phyloP scores from a whole-genome alignment of 1,284 basidiomycete species.

The Fomitopsis pinicola region DNA sequence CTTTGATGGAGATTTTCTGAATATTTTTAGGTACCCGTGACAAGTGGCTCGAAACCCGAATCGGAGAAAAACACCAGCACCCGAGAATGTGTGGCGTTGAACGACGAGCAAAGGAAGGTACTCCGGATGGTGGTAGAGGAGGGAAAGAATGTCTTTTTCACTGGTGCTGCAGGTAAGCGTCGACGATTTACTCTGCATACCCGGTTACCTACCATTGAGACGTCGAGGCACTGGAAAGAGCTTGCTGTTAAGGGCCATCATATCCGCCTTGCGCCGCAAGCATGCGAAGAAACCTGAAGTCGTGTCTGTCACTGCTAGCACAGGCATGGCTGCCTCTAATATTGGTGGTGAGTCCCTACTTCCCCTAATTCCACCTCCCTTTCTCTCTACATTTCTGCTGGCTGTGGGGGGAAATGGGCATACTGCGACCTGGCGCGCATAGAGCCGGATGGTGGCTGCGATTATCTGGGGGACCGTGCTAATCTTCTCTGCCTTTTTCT shows the following conservation, averaged over 20 bases:
- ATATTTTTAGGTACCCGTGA: background rate
- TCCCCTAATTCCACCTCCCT: constrained; percentile 29
- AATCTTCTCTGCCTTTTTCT: too few species aligned
- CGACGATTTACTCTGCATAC: background rate
- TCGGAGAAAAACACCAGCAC: background rate
- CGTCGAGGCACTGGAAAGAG: constrained; percentile 53
- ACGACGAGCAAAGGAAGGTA: constrained; percentile 39
- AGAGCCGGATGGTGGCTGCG: too few species aligned
- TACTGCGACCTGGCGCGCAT: too few species aligned
- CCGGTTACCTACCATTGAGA: background rate
- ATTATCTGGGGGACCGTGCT: too few species aligned
- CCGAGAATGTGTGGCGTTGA: constrained; percentile 33
- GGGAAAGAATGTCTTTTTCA: constrained; percentile 48
- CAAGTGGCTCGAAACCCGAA: background rate
- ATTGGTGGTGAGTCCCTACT: constrained; percentile 48
- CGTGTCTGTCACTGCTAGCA: constrained; percentile 54
- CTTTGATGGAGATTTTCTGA: too few species aligned
- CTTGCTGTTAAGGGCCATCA: constrained; percentile 51
- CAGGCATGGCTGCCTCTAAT: constrained; percentile 61
- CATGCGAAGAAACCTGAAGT: constrained; percentile 39
- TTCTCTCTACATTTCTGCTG: too few species aligned
- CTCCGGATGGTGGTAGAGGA: constrained; percentile 43
- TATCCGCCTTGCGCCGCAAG: constrained; percentile 48
- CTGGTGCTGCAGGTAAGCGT: constrained; percentile 44
- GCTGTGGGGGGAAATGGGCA: too few species aligned